Percentiles rank a stretch among this genome's conserved stretches.
Conservation (phyloP, 257 asterid species). For the Solanum dulcamara region DNA sequence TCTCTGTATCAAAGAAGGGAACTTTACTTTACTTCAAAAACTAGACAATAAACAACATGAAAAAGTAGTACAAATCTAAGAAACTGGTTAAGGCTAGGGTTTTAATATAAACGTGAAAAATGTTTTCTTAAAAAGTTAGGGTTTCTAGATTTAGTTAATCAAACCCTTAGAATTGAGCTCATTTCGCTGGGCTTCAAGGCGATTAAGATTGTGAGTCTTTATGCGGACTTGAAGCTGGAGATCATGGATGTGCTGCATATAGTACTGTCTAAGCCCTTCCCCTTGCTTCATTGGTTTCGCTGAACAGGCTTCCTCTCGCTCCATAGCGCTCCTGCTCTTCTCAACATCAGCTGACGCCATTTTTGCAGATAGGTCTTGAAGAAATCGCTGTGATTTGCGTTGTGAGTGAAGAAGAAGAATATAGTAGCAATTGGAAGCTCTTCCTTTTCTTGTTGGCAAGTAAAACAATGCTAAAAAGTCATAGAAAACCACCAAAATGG, state of each 20-base stretch:
- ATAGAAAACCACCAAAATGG: no score
- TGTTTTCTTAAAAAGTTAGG: neutral
- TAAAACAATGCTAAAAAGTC: no score
- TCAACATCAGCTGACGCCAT: neutral
- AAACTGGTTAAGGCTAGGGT: neutral
- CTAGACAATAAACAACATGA: neutral
- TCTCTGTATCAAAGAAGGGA: neutral
- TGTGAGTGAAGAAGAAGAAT: neutral
- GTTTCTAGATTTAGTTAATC: neutral
- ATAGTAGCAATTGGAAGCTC: neutral
- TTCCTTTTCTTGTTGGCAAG: neutral
- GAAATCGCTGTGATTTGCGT: neutral
- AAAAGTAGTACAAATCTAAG: neutral
- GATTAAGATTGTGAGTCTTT: conserved; percentile 31
- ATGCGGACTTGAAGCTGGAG: conserved; percentile 32
- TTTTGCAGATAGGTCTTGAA: neutral
- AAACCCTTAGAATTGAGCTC: conserved; percentile 33
- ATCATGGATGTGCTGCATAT: conserved; percentile 38
- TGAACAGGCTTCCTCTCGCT: neutral
- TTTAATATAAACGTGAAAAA: neutral
- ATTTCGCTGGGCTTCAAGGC: conserved; percentile 38
- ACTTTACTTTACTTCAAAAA: neutral
- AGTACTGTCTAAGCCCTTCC: conserved; percentile 33
- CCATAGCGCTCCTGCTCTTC: neutral
- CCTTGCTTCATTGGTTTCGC: conserved; percentile 21